Evolutionary conservation across 768 basidiomycete genomes (phyloP).

Genomic region (Leccinellum luteum): DNA sequence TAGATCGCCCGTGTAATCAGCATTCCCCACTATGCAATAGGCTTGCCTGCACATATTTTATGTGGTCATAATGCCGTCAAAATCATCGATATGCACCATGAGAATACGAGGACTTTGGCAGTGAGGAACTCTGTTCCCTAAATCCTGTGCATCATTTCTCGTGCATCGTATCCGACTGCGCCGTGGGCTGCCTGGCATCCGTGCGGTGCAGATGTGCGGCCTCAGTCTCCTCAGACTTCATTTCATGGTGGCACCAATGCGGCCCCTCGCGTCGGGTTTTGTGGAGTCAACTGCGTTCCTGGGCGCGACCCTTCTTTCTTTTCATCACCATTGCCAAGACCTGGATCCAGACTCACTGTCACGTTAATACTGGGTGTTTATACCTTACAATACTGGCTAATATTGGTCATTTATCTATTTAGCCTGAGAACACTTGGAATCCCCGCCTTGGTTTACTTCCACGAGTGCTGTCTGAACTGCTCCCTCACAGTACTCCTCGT

Average conservation of each 20-base stretch:
- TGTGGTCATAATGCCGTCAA: not conserved
- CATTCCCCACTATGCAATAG: not conserved
- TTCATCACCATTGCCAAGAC: not conserved
- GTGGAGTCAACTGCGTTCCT: not conserved
- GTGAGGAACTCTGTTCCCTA: not conserved
- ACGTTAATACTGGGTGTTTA: too few relatives aligned
- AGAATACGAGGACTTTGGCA: not conserved
- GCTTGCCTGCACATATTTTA: not conserved
- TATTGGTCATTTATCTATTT: not conserved
- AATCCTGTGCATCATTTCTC: not conserved
- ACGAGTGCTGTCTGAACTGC: not conserved
- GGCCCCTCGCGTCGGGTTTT: not conserved
- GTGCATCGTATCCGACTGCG: not conserved
- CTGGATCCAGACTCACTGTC: not conserved
- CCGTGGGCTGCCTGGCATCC: not conserved
- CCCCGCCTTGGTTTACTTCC: not conserved
- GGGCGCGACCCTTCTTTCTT: not conserved
- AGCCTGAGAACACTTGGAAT: not conserved
- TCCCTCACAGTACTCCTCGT: not conserved
- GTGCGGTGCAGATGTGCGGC: not conserved
- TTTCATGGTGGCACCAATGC: not conserved
- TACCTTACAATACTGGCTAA: not conserved
- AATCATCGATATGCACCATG: not conserved
- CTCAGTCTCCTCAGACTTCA: not conserved
- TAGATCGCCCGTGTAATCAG: not conserved